Percentiles rank a stretch among this genome's conserved stretches.
phyloP scores from a whole-genome alignment of 495 filamentous ascomycete genomes.

The Chaetomium cochliodes region DNA sequence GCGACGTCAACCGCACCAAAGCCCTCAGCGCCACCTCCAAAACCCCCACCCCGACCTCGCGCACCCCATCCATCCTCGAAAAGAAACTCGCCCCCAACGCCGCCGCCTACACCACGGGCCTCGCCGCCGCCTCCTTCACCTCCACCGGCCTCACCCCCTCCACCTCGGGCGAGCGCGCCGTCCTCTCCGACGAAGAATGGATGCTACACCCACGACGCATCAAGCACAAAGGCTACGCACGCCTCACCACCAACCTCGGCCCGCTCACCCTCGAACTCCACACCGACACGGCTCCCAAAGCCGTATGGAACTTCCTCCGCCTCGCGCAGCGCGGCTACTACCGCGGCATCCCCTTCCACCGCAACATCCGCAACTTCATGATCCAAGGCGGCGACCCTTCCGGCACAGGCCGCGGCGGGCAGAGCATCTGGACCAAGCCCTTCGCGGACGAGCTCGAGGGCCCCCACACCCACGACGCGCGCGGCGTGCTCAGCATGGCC shows the following conservation, averaged over 20 bases:
- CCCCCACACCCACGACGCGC: conserved; percentile 70
- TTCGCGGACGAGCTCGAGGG: conserved; percentile 94
- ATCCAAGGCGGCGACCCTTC: conserved; percentile 95
- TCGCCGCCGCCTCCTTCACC: conserved; percentile 90
- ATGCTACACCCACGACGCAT: conserved; percentile 88
- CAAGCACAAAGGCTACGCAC: conserved; percentile 85
- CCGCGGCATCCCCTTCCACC: conserved; percentile 75
- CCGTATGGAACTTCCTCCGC: conserved; percentile 95
- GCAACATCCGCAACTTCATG: conserved; percentile 96
- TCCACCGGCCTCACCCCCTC: conserved; percentile 91
- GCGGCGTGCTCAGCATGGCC: conserved; percentile 88
- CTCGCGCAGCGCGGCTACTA: conserved; percentile 90
- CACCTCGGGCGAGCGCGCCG: conserved; percentile 77
- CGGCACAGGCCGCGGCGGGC: conserved; percentile 83
- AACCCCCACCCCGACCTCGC: conserved; percentile 21
- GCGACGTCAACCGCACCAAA: conserved; percentile 51
- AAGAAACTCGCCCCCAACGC: conserved; percentile 72
- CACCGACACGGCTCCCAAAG: conserved; percentile 82
- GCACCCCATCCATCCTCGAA: conserved; percentile 44
- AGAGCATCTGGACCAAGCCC: conserved; percentile 82
- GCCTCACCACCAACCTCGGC: conserved; percentile 79
- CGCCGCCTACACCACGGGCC: conserved; percentile 84
- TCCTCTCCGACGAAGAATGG: conserved; percentile 89
- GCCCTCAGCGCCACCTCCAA: conserved; percentile 38
- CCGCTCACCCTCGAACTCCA: conserved; percentile 86